Percentiles rank a stretch among this genome's conserved stretches.
Conservation (phyloP, 192 early-diverging fungal genomes). For the Podochytrium sp. region DNA sequence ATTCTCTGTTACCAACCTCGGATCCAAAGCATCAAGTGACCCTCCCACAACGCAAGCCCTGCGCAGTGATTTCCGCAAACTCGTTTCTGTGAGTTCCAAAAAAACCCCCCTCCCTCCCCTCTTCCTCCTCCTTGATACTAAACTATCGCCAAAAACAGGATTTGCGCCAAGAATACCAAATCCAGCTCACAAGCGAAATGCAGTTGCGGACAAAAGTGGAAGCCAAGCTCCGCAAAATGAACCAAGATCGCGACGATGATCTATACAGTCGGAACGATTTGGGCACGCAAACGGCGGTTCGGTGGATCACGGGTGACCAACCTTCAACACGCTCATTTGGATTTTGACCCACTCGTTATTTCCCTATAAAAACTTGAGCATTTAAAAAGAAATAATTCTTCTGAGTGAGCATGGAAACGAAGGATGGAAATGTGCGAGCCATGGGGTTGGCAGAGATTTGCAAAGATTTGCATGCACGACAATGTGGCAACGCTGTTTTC, state of each 20-base stretch:
- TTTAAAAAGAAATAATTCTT: background rate
- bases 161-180: constrained; percentile 22
- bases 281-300: constrained; percentile 19
- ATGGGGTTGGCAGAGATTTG: background rate
- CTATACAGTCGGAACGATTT: constrained; percentile 12
- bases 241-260: constrained; percentile 18
- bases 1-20: constrained; percentile 32
- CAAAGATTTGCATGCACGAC: background rate
- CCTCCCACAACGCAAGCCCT: constrained; percentile 25
- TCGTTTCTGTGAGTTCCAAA: constrained; percentile 32
- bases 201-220: constrained; percentile 15
- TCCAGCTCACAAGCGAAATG: constrained; percentile 20
- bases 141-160: constrained; percentile 11
- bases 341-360: background rate
- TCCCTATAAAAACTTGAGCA: background rate
- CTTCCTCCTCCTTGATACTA: too few relatives aligned
- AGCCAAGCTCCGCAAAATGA: background rate
- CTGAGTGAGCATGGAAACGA: background rate
- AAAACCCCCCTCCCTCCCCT: too few relatives aligned
- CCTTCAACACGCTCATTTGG: constrained; percentile 6
- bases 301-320: constrained; percentile 12
- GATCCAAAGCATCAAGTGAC: constrained; percentile 7
- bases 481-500: background rate
- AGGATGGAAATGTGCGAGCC: background rate
- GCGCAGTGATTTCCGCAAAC: constrained; percentile 44